A percentile compares a stretch with the other conserved stretches of the same genome.
Conservation (phyloP, 768 basidiomycete species). For the Ramaria sp. region DNA sequence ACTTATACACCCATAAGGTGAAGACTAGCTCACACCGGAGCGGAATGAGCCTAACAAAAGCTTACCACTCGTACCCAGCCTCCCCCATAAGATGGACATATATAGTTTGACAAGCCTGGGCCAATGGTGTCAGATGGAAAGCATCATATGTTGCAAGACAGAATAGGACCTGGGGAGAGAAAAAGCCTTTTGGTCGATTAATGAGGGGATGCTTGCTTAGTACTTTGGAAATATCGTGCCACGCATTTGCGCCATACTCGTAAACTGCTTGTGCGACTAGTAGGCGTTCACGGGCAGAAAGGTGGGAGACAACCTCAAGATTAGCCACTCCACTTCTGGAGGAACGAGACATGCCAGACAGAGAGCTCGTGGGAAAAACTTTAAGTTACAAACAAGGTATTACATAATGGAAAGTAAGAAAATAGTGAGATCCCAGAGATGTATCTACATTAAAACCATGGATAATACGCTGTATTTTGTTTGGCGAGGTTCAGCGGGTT, state of each 20-base stretch:
- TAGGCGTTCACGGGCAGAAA: constrained; percentile 48
- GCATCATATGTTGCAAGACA: constrained; percentile 13
- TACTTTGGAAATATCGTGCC: constrained; percentile 55
- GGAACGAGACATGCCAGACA: constrained; percentile 7
- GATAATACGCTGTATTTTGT: constrained; percentile 76
- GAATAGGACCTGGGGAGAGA: constrained; percentile 48
- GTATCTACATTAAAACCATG: constrained; percentile 57
- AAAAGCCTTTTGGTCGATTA: constrained; percentile 50
- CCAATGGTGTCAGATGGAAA: constrained; percentile 3
- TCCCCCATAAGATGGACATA: constrained; percentile 63
- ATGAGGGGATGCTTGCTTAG: constrained; percentile 65
- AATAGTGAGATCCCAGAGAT: not conserved
- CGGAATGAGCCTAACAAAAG: constrained; percentile 2
- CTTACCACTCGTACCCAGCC: constrained; percentile 55
- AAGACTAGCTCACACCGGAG: constrained; percentile 8
- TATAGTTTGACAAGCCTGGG: constrained; percentile 55
- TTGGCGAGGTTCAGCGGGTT: constrained; percentile 77
- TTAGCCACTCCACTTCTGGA: not conserved
- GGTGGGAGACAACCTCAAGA: constrained; percentile 2
- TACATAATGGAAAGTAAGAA: constrained; percentile 5
- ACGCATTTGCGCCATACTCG: constrained; percentile 62
- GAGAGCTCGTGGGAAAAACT: constrained; percentile 4
- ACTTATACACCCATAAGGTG: constrained; percentile 17
- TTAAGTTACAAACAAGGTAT: constrained; percentile 6
- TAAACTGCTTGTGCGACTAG: constrained; percentile 81